These are phyloP conservation scores for Fagopyrum esculentum DNA, from an alignment of 148 eudicot species.

Conservation along the genomic window DNA sequence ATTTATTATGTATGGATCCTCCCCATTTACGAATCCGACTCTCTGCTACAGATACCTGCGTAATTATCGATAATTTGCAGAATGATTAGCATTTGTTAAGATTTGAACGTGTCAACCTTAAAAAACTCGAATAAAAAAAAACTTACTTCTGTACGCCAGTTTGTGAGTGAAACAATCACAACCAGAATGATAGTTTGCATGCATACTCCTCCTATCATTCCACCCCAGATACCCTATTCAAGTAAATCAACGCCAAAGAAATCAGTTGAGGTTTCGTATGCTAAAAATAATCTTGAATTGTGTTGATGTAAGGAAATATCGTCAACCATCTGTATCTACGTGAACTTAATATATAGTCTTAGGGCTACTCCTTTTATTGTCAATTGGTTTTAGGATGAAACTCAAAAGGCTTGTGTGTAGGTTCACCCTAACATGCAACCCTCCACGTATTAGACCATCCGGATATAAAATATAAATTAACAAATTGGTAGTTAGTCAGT, in stretches of 20 bases:
- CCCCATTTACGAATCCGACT: conserved; percentile 65
- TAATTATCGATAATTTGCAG: background rate
- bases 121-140: background rate
- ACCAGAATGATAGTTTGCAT: conserved; percentile 60
- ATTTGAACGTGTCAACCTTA: background rate
- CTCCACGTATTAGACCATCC: too few relatives aligned
- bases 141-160: conserved; percentile 67
- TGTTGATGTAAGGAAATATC: too few relatives aligned
- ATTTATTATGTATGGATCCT: conserved; percentile 32
- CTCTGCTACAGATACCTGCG: conserved; percentile 64
- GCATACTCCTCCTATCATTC: conserved; percentile 65
- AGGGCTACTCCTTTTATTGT: too few relatives aligned
- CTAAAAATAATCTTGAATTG: background rate
- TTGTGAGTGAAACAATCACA: conserved; percentile 36
- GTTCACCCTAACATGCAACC: too few relatives aligned
- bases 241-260: background rate
- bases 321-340: too few relatives aligned
- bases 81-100: background rate
- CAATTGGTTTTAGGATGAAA: too few relatives aligned
- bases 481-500: too few relatives aligned
- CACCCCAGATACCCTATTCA: conserved; percentile 75
- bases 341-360: too few relatives aligned
- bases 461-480: too few relatives aligned
- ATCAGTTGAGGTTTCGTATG: background rate
- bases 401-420: too few relatives aligned